Evolutionary conservation across 768 basidiomycete species (phyloP).

Genomic region (Boletus rufocinnamomeus): DNA sequence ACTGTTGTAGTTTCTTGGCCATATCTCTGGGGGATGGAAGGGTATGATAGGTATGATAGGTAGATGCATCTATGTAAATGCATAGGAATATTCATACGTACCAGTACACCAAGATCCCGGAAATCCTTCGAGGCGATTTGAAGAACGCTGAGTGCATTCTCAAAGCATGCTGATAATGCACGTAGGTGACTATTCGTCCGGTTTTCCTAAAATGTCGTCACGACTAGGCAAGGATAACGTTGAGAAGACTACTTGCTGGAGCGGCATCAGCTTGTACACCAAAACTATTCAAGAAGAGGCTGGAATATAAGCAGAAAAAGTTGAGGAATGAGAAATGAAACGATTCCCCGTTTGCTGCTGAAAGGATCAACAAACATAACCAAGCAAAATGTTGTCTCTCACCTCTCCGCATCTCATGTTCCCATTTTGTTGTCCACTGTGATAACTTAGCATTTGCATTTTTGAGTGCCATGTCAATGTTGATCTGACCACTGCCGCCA

Average conservation of each 20-base stretch:
- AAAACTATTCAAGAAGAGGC: constrained; percentile 83
- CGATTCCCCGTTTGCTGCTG: constrained; percentile 63
- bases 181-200: constrained; percentile 62
- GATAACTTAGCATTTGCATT: constrained; percentile 73
- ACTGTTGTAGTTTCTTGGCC: constrained; percentile 82
- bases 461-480: constrained; percentile 70
- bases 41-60: background rate
- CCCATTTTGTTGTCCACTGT: constrained; percentile 74
- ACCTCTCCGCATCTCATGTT: constrained; percentile 73
- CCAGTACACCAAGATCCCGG: constrained; percentile 71
- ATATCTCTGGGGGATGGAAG: constrained; percentile 56
- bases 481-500: constrained; percentile 59
- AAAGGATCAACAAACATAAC: constrained; percentile 9
- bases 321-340: constrained; percentile 78
- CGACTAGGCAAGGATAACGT: background rate
- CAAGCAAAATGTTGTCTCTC: constrained; percentile 12
- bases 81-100: constrained; percentile 45
- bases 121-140: constrained; percentile 75
- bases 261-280: constrained; percentile 67
- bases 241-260: constrained; percentile 45
- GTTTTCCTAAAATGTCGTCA: constrained; percentile 45
- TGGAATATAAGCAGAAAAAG: constrained; percentile 76
- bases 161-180: constrained; percentile 70
- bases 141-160: constrained; percentile 70
- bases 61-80: background rate